Evolutionary conservation across 148 eudicot species (phyloP), one percentile per base, ranked within the genome.

Genomic region (Gaultheria prostrata): DNA sequence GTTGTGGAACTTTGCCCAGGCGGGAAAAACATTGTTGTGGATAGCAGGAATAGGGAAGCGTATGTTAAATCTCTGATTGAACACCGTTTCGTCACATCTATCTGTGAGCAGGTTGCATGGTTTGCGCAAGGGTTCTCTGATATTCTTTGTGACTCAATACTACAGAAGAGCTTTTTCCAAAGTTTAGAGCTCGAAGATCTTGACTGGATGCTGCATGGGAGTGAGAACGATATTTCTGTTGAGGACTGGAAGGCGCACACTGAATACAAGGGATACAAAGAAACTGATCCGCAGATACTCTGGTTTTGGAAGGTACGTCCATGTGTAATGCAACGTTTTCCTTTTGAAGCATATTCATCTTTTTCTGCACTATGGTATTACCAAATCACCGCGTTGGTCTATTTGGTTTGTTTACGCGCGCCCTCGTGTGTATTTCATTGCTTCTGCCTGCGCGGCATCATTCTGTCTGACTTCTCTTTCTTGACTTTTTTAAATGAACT

Each of bases 241-340:
- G 92, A 94, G 80, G 99, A 96, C 82, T 96, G 98, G 99, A 93
- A 86, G 89, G 91, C 88, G 50, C 97, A 96, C 85, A 94, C 99
- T 8, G 93, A 91, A 1, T 96, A 94, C 81, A 61, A 87, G 89
- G 99, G 93, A 88, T 96, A 85, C 82, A 84, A 86, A 79, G 89
- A 87, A 82, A 86, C 94, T 71, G 99, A 96, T 89, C 91, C 87
- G 80, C 97, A 93, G 87, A 90, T 96, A 81, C 46, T 69, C 59
- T 96, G 98, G 99, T 94, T 96, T 83, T 96, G 99, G 99, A 85
- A 96, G 98, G 98, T 96, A 93, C 70, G 90, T 85, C 26, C 43
- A 48, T 72, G 67, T 53, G 78, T 11, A 30, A 39, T 81, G 26
- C 75, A 2, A 6, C 28, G 17, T 24, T 39, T 73, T 6, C 26